phyloP scores from a whole-genome alignment of 495 filamentous ascomycete species.

The Tuber microsphaerosporum region DNA sequence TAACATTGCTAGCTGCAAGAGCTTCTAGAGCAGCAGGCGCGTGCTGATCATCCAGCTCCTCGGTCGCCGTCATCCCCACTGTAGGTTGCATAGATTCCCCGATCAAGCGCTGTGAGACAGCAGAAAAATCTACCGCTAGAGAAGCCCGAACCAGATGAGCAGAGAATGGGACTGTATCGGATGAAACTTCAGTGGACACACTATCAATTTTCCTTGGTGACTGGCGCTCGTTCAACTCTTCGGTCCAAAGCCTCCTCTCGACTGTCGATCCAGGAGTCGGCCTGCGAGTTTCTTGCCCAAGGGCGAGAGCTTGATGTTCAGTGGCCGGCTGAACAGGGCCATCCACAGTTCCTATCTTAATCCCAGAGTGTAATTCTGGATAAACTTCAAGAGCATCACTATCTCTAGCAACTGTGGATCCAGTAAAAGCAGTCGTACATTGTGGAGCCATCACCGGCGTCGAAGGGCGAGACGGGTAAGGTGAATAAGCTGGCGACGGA shows the following conservation, averaged over 20 bases:
- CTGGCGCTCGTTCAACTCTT: not conserved
- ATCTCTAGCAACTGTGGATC: not conserved
- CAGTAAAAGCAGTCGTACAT: not conserved
- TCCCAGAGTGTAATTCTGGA: not conserved
- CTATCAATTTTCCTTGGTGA: slow-evolving; percentile 9
- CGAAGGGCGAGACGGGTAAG: slow-evolving; percentile 27
- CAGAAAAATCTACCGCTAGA: not conserved
- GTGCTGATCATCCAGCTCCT: not conserved
- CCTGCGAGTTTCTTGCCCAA: not conserved
- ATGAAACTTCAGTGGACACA: not conserved
- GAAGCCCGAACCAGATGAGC: not conserved
- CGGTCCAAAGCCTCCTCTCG: not conserved
- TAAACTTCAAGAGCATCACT: not conserved
- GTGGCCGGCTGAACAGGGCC: not conserved
- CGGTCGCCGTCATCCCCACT: not conserved
- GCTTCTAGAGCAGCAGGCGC: slow-evolving; percentile 19
- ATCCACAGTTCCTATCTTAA: not conserved
- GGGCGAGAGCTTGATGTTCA: not conserved
- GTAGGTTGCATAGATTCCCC: not conserved
- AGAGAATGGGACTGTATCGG: not conserved
- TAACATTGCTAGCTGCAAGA: slow-evolving; percentile 14
- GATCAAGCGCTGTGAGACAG: not conserved
- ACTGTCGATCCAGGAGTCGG: not conserved
- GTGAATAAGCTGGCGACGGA: slow-evolving; percentile 32
- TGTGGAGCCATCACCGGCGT: slow-evolving; percentile 9